These are phyloP conservation scores for Dactylella cylindrospora DNA, from an alignment of 2,329 filamentous ascomycete species.

Conservation along the genomic window DNA sequence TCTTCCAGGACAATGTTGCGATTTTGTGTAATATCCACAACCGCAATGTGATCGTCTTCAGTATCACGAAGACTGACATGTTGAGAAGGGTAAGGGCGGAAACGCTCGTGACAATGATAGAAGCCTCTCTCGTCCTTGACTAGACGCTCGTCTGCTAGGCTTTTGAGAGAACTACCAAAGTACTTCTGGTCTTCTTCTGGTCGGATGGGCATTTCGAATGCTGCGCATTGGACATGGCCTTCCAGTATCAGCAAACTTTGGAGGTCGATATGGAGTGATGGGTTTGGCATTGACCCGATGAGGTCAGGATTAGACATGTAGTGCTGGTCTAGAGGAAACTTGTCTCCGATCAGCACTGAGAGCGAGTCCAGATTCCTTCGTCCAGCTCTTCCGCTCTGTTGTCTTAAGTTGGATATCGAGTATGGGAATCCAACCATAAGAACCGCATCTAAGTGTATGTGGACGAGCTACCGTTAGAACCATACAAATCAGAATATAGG, in stretches of 20 bases:
- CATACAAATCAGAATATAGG: background rate
- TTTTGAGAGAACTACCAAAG: constrained; percentile 72
- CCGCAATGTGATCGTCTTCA: constrained; percentile 83
- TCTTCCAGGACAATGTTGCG: constrained; percentile 87
- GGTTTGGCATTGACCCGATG: constrained; percentile 80
- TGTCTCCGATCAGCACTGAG: constrained; percentile 83
- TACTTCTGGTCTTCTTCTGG: constrained; percentile 73
- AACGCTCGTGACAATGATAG: constrained; percentile 86
- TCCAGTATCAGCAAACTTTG: constrained; percentile 87
- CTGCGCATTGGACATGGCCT: constrained; percentile 92
- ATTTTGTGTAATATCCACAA: constrained; percentile 81
- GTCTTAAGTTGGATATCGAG: constrained; percentile 87
- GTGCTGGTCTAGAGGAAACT: constrained; percentile 87
- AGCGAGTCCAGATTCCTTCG: constrained; percentile 90
- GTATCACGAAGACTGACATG: constrained; percentile 73
- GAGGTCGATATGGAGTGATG: constrained; percentile 86
- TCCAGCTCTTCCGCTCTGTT: constrained; percentile 91
- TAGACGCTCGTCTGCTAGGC: constrained; percentile 64
- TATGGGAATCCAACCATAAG: constrained; percentile 94
- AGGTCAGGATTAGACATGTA: constrained; percentile 97
- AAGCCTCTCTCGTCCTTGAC: constrained; percentile 74
- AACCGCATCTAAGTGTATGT: constrained; percentile 74
- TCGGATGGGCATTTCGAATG: constrained; percentile 90
- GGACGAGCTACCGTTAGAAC: background rate
- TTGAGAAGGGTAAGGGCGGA: constrained; percentile 78